phyloP scores from a whole-genome alignment of 352 stramenopile species.

The Halophytophthora batemanensis region DNA sequence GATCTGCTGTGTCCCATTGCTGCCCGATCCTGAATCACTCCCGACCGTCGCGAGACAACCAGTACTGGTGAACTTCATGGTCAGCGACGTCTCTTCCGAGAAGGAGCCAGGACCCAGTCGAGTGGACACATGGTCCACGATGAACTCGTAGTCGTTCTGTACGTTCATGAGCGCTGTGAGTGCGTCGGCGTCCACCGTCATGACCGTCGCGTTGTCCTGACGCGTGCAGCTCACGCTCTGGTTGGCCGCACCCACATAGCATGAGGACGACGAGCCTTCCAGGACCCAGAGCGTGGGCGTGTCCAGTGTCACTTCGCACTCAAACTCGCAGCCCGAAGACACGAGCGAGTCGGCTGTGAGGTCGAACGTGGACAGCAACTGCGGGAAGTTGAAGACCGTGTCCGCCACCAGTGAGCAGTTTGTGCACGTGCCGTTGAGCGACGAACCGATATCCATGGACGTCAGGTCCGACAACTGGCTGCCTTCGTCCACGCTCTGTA shows the following conservation, averaged over 20 bases:
- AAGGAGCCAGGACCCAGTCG: conserved; percentile 55
- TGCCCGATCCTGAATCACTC: background rate
- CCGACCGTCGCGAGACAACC: conserved; percentile 41
- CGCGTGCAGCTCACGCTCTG: conserved; percentile 37
- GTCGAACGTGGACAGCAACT: conserved; percentile 63
- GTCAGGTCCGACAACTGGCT: conserved; percentile 48
- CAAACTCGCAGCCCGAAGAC: conserved; percentile 40
- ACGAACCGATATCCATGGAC: conserved; percentile 43
- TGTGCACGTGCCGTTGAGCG: conserved; percentile 64
- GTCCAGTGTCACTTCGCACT: conserved; percentile 40
- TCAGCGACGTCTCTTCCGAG: conserved; percentile 44
- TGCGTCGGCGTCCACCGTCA: conserved; percentile 35
- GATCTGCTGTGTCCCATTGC: conserved; percentile 33
- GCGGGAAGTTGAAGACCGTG: conserved; percentile 71
- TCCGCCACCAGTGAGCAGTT: conserved; percentile 58
- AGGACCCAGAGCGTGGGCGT: conserved; percentile 62
- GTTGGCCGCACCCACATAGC: conserved; percentile 21
- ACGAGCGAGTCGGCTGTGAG: conserved; percentile 40
- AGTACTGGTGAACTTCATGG: conserved; percentile 53
- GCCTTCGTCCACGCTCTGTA: conserved; percentile 41
- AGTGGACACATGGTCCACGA: conserved; percentile 60
- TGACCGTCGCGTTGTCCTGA: conserved; percentile 53
- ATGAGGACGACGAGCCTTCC: conserved; percentile 34
- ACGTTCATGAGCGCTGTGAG: conserved; percentile 37
- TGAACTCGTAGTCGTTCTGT: conserved; percentile 43